Evolutionary conservation across 345 rosid genomes (phyloP), one percentile per base, ranked within the genome.

Genomic region (Laguncularia racemosa): DNA sequence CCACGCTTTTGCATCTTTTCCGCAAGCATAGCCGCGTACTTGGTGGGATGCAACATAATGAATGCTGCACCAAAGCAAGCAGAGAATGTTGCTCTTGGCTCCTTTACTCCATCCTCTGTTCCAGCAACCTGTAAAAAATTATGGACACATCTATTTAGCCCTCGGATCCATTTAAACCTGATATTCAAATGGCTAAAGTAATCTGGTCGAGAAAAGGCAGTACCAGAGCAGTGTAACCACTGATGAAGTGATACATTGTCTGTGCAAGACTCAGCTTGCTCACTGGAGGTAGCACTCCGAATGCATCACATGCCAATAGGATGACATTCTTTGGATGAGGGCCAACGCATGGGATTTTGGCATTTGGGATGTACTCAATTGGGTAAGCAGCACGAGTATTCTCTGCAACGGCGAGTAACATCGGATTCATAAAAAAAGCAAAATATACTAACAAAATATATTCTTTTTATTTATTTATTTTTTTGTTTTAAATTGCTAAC

Each of bases 41-140:
- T 93, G n/a, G 99, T 93, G 0, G 99, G 99, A 60, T 87, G 99
- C 78, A 93, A 18, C 97, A 93, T 93, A 58, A 89, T 87, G 67
- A 93, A 93, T 54, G 99, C 97, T 40, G 97, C 97, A 44, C 99
- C 99, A 19, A 93, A 93, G 71, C 99, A 93, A 48, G 99, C 96
- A 23, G 99, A 89, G 72, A 93, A 93, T 23, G 99, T 93, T 18
- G 97, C 95, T 2, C 74, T 56, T 53, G 96, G 99, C 69, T 93
- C 97, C 75, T 87, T 93, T 16, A 89, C 78, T 9, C 97, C 97
- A 2, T 93, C 99, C 64, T 80, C 97, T 14, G 99, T 93, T 5
- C 99, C 96, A 19, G 97, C 97, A 3, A 92, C 98, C 96, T 91
- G 28, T 33, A 15, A 44, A 56, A 45, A 23, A 43, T 17, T 20